Base-by-base conservation (phyloP, 345 rosid species). In the Hypericum perforatum region DNA sequence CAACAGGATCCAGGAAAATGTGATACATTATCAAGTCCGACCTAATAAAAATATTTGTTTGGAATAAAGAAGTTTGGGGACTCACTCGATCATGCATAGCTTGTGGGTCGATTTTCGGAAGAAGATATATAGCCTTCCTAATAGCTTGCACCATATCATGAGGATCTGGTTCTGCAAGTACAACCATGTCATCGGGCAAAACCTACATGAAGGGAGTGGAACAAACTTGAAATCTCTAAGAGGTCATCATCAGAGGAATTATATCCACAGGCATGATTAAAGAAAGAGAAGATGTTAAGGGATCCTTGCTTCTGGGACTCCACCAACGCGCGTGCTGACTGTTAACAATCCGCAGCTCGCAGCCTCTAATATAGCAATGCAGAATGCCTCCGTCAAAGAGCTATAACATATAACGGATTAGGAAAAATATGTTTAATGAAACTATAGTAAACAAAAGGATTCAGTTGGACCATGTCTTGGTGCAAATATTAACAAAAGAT, bases 281-380 rank as follows among this genome's bases (percentile, higher is more conserved):
- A 41, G 39, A 38, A 54, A 38, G 45, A 37, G 41, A 12, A 45
- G 47, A 7, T 32, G 10, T 41, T 9, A 38, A 15, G 41, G 16
- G 43, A 22, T 68, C 74, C 85, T 63, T 70, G 66, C 96, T 96
- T 92, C 96, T 0, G 96, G 98, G 43, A 92, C 98, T 57, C 96
- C 98, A 61, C 96, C 96, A 37, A 92, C 96, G 40, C 89, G 85
- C 54, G 98, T 85, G 60, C 96, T 92, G 56, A 92, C 90, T 6
- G 98, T 92, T 62, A 92, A 69, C 53, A 92, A 72, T 65, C 98
- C 95, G 53, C 96, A 88, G 72, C 98, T 92, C 65, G 98, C 95
- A 39, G 98, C 96, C 70, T 92, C 98, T 61, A 92, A 73, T 57
- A 88, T 88, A 62, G 98, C 95, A 67, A 92, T 92, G 86, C 96